Base-by-base conservation (phyloP, 2,329 filamentous ascomycete species). In the Didymella arachidicola region DNA sequence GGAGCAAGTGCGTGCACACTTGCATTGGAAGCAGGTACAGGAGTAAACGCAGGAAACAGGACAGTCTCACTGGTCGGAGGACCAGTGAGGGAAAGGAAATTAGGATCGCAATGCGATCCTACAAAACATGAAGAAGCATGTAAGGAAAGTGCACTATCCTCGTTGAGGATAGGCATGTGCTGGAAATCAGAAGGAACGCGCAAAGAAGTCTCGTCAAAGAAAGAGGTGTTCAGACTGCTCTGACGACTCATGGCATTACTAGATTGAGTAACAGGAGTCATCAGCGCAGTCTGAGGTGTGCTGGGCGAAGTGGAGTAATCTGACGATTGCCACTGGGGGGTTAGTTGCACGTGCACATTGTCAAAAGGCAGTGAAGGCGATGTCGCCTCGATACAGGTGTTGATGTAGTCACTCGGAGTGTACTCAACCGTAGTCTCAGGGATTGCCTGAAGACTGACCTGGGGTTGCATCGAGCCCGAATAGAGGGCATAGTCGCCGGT, bases 161-260 rank as follows among this genome's bases (percentile, higher is more conserved):
- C 71, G 54, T 64, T 43, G 62, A 74, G 69, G 72, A 75, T 68
- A 61, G 75, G 67, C 59, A 70, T 70, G 67, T 75, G 70, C 67
- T 62, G 70, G 55, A 74, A 76, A 66, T 69, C 71, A 68, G 80
- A 82, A 61, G 77, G 71, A 69, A 80, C 69, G 48, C 78, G 78
- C 71, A 80, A 69, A 55, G 52, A 60, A 60, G 52, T 46, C 34
- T 72, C 70, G 68, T 77, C 76, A 69, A 72, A 71, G 66, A 80
- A 76, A 57, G 73, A 72, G 43, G 74, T 71, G 67, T 77, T 77
- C 66, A 74, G 71, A 70, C 81, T 82, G 69, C 73, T 74, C 62
- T 80, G 73, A 66, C 81, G 78, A 67, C 79, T 82, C 80, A 82
- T 79, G 36, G 54, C 51, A 55, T 70, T 72, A 72, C 74, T 77